Evolutionary conservation across 345 rosid species (phyloP).

Genomic region (Lumnitzera racemosa): DNA sequence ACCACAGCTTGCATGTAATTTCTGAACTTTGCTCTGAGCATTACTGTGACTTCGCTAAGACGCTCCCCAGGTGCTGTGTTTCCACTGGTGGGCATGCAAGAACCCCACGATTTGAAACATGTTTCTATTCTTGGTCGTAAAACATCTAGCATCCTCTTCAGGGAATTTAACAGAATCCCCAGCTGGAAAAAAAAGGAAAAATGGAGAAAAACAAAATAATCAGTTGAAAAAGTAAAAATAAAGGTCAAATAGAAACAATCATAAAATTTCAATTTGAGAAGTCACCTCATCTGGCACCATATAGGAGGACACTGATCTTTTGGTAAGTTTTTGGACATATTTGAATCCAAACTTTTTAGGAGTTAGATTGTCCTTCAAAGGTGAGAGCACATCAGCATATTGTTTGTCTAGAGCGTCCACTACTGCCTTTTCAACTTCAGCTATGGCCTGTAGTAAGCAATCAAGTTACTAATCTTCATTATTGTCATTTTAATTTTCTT

Average conservation of each 20-base stretch:
- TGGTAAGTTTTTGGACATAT: conserved; percentile 82
- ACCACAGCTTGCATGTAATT: conserved; percentile 86
- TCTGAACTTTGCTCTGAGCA: conserved; percentile 90
- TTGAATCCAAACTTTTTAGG: conserved; percentile 91
- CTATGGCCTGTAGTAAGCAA: conserved; percentile 54
- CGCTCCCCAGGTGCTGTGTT: conserved; percentile 81
- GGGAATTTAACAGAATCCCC: conserved; percentile 80
- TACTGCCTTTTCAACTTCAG: conserved; percentile 89
- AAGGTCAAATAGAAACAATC: not conserved
- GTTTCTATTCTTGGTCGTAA: conserved; percentile 72
- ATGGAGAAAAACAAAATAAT: conserved; percentile 10
- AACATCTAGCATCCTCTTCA: conserved; percentile 94
- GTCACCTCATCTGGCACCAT: conserved; percentile 84
- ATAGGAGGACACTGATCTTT: conserved; percentile 69
- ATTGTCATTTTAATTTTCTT: conserved; percentile 1
- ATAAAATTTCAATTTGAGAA: conserved; percentile 1
- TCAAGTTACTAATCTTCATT: not conserved
- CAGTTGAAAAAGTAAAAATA: not conserved
- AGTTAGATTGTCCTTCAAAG: conserved; percentile 80
- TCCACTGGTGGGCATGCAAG: conserved; percentile 84
- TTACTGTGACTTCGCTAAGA: conserved; percentile 89
- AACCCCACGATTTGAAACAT: conserved; percentile 85
- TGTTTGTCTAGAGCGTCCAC: conserved; percentile 95
- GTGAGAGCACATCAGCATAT: conserved; percentile 81
- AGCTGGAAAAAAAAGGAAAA: conserved; percentile 35